Evolutionary conservation across 495 filamentous ascomycete species (phyloP), one percentile per base, ranked within the genome.

Genomic region (Neurospora sp.): DNA sequence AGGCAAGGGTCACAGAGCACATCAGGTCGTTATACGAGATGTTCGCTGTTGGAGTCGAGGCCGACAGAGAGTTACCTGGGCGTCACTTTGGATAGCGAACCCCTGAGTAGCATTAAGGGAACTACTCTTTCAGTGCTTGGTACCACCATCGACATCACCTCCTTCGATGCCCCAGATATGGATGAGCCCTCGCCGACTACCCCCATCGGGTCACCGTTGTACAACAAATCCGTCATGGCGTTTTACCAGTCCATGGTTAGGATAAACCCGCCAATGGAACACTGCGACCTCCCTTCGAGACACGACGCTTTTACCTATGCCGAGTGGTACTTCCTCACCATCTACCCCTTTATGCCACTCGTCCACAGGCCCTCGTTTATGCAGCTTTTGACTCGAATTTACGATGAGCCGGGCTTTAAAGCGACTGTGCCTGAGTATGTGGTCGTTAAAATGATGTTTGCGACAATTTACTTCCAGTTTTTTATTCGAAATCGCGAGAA

Each of bases 81-180:
- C 31, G 89, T 94, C 37, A 88, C 89, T 10, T 86, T 87, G 11
- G 87, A 89, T n/a, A 88, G 88, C 77, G 85, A 87, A 5, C 86
- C 88, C 61, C 81, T 94, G 31, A 35, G 31, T 35, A 35, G 31
- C 16, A 90, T 93, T 76, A 91, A 91, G 76, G 92, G 90, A 9
- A 93, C 91, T 1, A 88, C 89, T 1, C 81, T 95, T 69, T 89
- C 89, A 3, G 87, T 95, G 68, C 87, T 94, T 59, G 92, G 92
- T 22, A 89, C 91, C 74, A 89, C 91, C 69, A 92, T 95, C 74
- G 91, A 94, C 77, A 83, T 94, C 35, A 88, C 91, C 4, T 89
- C 91, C 44, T 91, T 93, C 76, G 86, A 89, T 39, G 88, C 88
- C 0, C 83, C 85, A 0, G 89, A 91, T 65, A 85, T 89, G 76